These are phyloP conservation scores for Suhomyces vadensis DNA, from an alignment of 805 yeast species.

Conservation along the genomic window DNA sequence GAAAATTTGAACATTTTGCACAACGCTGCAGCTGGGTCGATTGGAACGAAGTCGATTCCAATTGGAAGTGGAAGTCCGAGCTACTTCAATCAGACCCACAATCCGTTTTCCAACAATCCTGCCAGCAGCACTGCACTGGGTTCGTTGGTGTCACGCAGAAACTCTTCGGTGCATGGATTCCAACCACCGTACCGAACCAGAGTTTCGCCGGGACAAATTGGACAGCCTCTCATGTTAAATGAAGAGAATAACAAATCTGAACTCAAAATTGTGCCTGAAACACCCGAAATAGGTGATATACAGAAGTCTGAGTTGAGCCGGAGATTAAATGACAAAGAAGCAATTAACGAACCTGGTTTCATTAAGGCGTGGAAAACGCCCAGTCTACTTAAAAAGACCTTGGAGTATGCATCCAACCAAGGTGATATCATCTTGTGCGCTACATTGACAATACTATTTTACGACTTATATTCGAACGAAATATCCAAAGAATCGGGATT, in stretches of 20 bases:
- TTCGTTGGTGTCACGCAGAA: constrained; percentile 20
- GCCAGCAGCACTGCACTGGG: constrained; percentile 10
- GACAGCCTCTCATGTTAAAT: constrained; percentile 5
- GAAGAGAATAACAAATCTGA: constrained; percentile 12
- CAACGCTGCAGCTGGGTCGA: constrained; percentile 15
- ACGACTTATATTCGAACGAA: constrained; percentile 24
- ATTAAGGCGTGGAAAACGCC: constrained; percentile 58
- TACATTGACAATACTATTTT: constrained; percentile 56
- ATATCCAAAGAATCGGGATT: constrained; percentile 37
- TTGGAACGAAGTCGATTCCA: constrained; percentile 3
- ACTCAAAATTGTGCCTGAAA: constrained; percentile 19
- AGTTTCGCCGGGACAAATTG: constrained; percentile 6
- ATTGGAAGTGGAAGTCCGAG: constrained; percentile 8
- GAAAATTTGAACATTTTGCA: constrained; percentile 30
- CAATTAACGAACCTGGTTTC: constrained; percentile 2
- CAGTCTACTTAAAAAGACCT: constrained; percentile 49
- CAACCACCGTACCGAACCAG: constrained; percentile 5
- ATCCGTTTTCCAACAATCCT: background rate
- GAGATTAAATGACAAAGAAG: constrained; percentile 19
- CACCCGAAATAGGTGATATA: constrained; percentile 13
- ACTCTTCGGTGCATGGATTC: constrained; percentile 15
- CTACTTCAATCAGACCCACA: constrained; percentile 9
- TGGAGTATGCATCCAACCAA: constrained; percentile 55
- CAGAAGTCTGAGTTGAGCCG: constrained; percentile 27
- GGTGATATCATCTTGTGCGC: constrained; percentile 68